Evolutionary conservation across 352 stramenopile species (phyloP).

Genomic region (Phytophthora agathidicida): DNA sequence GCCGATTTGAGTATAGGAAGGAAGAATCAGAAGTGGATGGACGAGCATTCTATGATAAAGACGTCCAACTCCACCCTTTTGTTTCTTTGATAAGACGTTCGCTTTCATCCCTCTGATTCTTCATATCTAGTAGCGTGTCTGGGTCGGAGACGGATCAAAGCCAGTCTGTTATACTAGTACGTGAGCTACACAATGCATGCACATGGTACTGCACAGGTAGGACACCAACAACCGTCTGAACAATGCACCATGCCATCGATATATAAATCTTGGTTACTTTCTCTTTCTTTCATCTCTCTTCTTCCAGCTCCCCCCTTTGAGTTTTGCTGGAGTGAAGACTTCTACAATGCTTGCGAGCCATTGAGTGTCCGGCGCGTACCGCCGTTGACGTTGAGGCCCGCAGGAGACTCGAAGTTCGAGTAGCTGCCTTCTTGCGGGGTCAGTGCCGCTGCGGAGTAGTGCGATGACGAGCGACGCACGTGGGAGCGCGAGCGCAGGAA

Average conservation of each 20-base stretch:
- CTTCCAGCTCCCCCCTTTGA: background rate
- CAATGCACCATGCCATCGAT: constrained; percentile 26
- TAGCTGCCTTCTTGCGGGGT: constrained; percentile 72
- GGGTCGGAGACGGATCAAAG: too few species aligned
- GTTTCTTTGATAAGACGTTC: too few species aligned
- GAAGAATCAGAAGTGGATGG: too few species aligned
- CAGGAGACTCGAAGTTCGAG: constrained; percentile 83
- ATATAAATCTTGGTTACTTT: constrained; percentile 28
- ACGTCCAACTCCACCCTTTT: too few species aligned
- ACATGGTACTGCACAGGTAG: too few species aligned
- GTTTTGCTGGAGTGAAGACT: constrained; percentile 3
- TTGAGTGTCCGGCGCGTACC: constrained; percentile 40
- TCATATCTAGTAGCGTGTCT: too few species aligned
- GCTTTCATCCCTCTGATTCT: too few species aligned
- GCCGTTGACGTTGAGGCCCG: constrained; percentile 34
- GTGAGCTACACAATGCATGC: too few species aligned
- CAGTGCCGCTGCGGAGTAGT: constrained; percentile 41
- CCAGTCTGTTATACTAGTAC: too few species aligned
- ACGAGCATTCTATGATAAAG: too few species aligned
- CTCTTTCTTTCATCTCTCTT: constrained; percentile 6
- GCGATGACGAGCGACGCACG: constrained; percentile 64
- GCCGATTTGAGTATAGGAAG: too few species aligned
- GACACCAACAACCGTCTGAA: too few species aligned
- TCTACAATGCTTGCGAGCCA: constrained; percentile 33
- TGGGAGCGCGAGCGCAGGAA: constrained; percentile 74